These are phyloP conservation scores for Trichoderma orchidacearum DNA, from an alignment of 495 filamentous ascomycete species.

Conservation along the genomic window DNA sequence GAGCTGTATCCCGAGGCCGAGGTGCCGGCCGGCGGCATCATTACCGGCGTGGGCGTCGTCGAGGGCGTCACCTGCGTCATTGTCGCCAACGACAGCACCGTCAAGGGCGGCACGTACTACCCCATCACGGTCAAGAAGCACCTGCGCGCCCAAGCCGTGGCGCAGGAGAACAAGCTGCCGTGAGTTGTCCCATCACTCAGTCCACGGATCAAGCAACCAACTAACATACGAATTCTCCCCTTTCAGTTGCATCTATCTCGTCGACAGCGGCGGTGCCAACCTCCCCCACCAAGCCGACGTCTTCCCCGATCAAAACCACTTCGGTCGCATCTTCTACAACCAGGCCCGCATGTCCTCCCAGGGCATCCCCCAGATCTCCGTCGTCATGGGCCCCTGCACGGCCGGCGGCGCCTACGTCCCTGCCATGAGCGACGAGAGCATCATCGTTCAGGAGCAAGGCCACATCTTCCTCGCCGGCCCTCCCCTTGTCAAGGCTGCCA, in stretches of 20 bases:
- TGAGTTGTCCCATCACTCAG: conserved; percentile 15
- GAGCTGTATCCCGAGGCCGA: conserved; percentile 71
- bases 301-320: conserved; percentile 90
- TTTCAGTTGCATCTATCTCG: conserved; percentile 74
- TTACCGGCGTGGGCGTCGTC: conserved; percentile 84
- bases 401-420: conserved; percentile 95
- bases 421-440: conserved; percentile 92
- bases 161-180: conserved; percentile 67
- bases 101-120: conserved; percentile 98
- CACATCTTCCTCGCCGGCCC: conserved; percentile 95
- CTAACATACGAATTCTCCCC: conserved; percentile 1
- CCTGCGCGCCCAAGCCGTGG: conserved; percentile 81
- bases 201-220: background rate
- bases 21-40: conserved; percentile 66
- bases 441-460: conserved; percentile 89
- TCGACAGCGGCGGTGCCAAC: conserved; percentile 93
- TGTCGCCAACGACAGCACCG: conserved; percentile 93
- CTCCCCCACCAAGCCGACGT: conserved; percentile 93
- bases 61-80: conserved; percentile 88
- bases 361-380: conserved; percentile 85
- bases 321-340: conserved; percentile 97
- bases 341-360: conserved; percentile 82
- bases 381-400: conserved; percentile 97
- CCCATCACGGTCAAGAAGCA: conserved; percentile 98
- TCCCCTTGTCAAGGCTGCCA: conserved; percentile 91